Evolutionary conservation across 139 green algal genomes (phyloP).

Genomic region (Dunaliella primolecta): DNA sequence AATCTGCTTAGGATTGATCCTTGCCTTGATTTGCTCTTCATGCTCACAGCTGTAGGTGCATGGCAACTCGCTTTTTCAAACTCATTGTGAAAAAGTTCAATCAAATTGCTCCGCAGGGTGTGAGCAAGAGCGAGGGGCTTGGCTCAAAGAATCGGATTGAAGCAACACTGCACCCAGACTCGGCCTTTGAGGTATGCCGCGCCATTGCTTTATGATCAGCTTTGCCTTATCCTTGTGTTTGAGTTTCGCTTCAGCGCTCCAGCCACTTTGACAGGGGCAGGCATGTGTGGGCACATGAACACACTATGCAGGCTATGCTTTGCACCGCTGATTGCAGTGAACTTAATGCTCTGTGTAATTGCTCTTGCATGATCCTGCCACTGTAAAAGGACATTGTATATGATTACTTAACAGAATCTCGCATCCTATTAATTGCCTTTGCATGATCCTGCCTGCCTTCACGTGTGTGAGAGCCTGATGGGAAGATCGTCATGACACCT

Average conservation of each 20-base stretch:
- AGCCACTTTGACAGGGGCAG: not conserved
- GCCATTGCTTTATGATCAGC: not conserved
- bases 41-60: too few relatives aligned
- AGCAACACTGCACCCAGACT: not conserved
- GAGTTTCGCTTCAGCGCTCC: not conserved
- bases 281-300: not conserved
- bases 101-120: too few relatives aligned
- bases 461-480: not conserved
- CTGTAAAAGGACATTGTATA: not conserved
- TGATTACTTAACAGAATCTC: not conserved
- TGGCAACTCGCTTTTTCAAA: too few relatives aligned
- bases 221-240: too few relatives aligned
- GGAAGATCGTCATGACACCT: not conserved
- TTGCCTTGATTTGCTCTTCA: too few relatives aligned
- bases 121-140: not conserved
- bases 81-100: too few relatives aligned
- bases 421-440: not conserved
- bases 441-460: not conserved
- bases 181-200: not conserved
- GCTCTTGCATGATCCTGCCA: not conserved
- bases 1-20: too few relatives aligned
- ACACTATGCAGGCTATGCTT: not conserved
- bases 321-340: not conserved
- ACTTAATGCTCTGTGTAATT: not conserved
- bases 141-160: not conserved